Base-by-base conservation (phyloP, 2,329 filamentous ascomycete species). In the Sporothrix humicola region DNA sequence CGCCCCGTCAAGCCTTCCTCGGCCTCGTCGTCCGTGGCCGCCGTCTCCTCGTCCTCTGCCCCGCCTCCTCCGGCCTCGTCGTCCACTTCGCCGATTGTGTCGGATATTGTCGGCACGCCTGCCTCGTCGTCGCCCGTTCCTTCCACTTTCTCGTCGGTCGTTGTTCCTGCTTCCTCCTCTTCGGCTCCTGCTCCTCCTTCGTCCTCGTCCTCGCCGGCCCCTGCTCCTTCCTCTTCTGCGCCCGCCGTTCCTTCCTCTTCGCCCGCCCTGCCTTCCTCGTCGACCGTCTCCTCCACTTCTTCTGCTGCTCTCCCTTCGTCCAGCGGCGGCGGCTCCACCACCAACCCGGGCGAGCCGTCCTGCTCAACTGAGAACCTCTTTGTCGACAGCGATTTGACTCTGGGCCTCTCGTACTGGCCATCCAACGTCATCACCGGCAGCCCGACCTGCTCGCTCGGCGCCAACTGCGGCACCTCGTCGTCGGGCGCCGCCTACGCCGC, bases 381-480 rank as follows among this genome's bases (percentile, higher is more conserved):
- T 52, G 44, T 52, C 44, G 69, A 71, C 69, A 46, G 37, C 23
- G 69, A 71, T 46, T 31, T 71, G 9, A 52, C 56, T 7, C 56
- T 63, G 17, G 56, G 69, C 56, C 44, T 63, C 15, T 50, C 42
- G 42, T 48, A 61, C 69, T 71, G 69, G 69, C 69, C 69, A 26
- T 63, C 26, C n/a, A 59, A 54, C 26, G 8, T 61, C 6, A 2
- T 61, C 13, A 20, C 23, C 10, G 69, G 69, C 23, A 63, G 23
- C 44, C 69, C 69, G 6, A 71, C 69, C 44, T 71, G 44, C 56
- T 50, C 31, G 44, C 69, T 71, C 44, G 59, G 69, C 69, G 48
- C 54, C 69, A 63, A 59, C 69, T 71, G 69, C 44, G 44, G 66
- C 66, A 12, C 66, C 13, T 54, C 48, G 48, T 20, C 66, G 8